Evolutionary conservation across 2,329 filamentous ascomycete genomes (phyloP).

Genomic region (Ascocoryne sarcoides): DNA sequence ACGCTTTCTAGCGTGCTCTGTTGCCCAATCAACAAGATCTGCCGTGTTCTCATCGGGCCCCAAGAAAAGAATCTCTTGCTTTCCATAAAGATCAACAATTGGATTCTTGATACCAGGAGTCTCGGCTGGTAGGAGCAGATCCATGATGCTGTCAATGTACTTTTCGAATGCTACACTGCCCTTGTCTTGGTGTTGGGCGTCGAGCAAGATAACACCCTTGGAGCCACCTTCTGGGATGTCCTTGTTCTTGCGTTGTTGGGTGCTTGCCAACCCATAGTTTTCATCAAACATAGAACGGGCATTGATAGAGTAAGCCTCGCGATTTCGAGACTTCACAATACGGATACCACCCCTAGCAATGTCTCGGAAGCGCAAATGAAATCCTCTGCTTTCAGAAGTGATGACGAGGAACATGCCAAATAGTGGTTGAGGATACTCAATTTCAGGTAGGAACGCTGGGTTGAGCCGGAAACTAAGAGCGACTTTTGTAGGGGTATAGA

Average conservation of each 20-base stretch:
- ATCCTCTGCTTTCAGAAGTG: conserved; percentile 90
- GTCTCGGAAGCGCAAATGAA: conserved; percentile 95
- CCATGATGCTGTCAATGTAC: conserved; percentile 97
- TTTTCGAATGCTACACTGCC: conserved; percentile 92
- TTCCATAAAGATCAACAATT: conserved; percentile 89
- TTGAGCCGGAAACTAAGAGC: conserved; percentile 93
- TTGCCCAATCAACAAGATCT: conserved; percentile 97
- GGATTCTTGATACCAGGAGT: conserved; percentile 98
- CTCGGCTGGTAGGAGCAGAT: conserved; percentile 79
- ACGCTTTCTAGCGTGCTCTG: conserved; percentile 77
- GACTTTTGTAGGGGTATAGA: conserved; percentile 91
- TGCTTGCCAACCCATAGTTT: conserved; percentile 97
- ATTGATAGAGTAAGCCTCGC: conserved; percentile 94
- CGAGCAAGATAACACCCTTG: conserved; percentile 93
- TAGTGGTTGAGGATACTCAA: conserved; percentile 87
- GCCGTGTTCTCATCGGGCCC: conserved; percentile 98
- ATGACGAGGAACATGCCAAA: conserved; percentile 99
- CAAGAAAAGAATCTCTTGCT: conserved; percentile 97
- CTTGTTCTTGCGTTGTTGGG: conserved; percentile 99
- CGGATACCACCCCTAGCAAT: conserved; percentile 95
- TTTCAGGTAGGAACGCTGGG: conserved; percentile 75
- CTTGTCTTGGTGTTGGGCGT: conserved; percentile 90
- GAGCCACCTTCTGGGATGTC: conserved; percentile 97
- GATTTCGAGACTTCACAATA: conserved; percentile 95
- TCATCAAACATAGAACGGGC: conserved; percentile 94